Evolutionary conservation across 352 stramenopile species (phyloP), one percentile per base, ranked within the genome.

Genomic region (Pythium aristosporum): DNA sequence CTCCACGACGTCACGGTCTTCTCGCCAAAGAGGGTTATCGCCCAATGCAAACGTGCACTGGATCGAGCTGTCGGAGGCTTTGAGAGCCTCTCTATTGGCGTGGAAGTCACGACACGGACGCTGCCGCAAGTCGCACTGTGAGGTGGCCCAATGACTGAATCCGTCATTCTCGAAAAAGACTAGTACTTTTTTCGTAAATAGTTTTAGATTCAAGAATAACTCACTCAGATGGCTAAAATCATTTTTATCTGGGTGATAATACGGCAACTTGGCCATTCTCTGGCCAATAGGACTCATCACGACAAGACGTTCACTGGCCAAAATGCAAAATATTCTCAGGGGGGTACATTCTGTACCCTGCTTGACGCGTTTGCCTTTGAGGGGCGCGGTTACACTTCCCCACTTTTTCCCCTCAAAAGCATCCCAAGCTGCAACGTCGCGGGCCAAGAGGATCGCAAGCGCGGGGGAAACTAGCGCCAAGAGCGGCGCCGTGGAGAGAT

Each of bases 111-210:
- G 1, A 42, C 34, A 21, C 56, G 69, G 5, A 76, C 61, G 34
- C 61, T 82, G 21, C 55, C 67, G 9, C 73, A 69, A 13, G 77
- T 86, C 20, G 75, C 73, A 23, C 57, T 86, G 4, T 86, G 69
- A 58, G 5, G 16, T 28, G 36, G 18, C 36, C 3, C 46, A 20
- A 36, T 8, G 21, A 21, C 5, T 18, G 28, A 20, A 52, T 43
- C 21, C 30, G 54, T 61, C 49, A 61, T 61, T 61, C 28, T 34
- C 21, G 8, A 25, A 59, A 49, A n/a, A 6, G 15, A 13, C 4
- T 5, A 4, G 28, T 41, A 5, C 2, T 12, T 16, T 54, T 23
- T 21, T 41, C 23, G 48, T 39, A 25, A 54, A 23, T 15, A 39
- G 18, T 5, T 25, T 21, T 25, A 61, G 41, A 49, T 52, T 32